A percentile compares a stretch with the other conserved stretches of the same genome.
These are phyloP conservation scores for Mycena filopes DNA, from an alignment of 768 basidiomycete genomes.

Conservation along the genomic window DNA sequence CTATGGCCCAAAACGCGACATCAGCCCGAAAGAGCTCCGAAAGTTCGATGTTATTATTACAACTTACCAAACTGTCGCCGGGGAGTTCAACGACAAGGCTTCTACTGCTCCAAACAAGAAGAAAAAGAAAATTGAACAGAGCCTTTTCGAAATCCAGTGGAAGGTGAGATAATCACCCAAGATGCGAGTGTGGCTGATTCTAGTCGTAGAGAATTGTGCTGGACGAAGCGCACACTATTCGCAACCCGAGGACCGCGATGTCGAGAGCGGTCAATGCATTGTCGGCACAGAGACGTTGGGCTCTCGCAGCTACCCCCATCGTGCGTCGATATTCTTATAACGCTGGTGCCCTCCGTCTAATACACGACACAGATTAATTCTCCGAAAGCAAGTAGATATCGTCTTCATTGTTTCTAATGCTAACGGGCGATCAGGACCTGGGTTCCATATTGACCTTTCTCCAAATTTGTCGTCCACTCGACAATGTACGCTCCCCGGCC, in stretches of 20 bases:
- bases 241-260: slow-evolving; percentile 90
- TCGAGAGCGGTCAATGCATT: slow-evolving; percentile 73
- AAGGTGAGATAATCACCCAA: slow-evolving; percentile 60
- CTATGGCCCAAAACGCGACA: slow-evolving; percentile 73
- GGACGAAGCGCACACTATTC: slow-evolving; percentile 90
- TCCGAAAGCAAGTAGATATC: slow-evolving; percentile 59
- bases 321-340: slow-evolving; percentile 55
- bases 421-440: slow-evolving; percentile 70
- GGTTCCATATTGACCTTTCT: slow-evolving; percentile 89
- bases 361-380: slow-evolving; percentile 72
- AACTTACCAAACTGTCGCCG: slow-evolving; percentile 79
- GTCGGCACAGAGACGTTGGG: slow-evolving; percentile 80
- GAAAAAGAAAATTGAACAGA: slow-evolving; percentile 69
- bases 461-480: slow-evolving; percentile 85
- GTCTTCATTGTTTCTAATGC: neutral
- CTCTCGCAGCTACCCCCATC: slow-evolving; percentile 88
- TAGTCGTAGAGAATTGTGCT: slow-evolving; percentile 73
- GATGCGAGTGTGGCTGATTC: neutral
- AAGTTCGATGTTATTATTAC: slow-evolving; percentile 84
- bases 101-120: slow-evolving; percentile 55
- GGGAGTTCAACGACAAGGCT: slow-evolving; percentile 58
- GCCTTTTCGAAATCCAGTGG: slow-evolving; percentile 80
- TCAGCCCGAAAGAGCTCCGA: slow-evolving; percentile 68
- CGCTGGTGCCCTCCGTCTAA: slow-evolving; percentile 12
- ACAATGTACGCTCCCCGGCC: slow-evolving; percentile 60